Percentiles rank a stretch among this genome's conserved stretches.
Evolutionary conservation across 208 protist genomes (phyloP).

Genomic region (Jaenimonas drosophilae): DNA sequence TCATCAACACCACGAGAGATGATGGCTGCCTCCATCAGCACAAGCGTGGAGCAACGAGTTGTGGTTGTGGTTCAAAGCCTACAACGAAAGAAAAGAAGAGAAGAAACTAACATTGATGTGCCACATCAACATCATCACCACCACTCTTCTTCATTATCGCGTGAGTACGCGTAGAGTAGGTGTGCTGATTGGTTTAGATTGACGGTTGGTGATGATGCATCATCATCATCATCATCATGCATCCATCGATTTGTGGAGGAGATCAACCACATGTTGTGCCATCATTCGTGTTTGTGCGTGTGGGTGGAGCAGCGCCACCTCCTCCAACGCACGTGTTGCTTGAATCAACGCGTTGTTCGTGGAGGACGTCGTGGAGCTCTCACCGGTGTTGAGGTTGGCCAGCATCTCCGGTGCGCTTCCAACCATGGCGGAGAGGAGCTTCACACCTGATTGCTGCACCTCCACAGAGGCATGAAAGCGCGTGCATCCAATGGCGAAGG

Average conservation of each 20-base stretch:
- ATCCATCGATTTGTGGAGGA: background rate
- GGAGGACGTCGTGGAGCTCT: background rate
- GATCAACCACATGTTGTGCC: slow-evolving; percentile 44
- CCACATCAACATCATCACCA: background rate
- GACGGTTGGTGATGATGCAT: too few species aligned
- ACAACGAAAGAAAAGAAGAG: slow-evolving; percentile 1
- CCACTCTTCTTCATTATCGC: background rate
- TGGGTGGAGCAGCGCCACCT: slow-evolving; percentile 38
- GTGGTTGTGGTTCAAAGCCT: background rate
- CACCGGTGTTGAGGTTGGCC: background rate
- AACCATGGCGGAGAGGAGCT: slow-evolving; percentile 51
- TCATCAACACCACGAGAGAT: too few species aligned
- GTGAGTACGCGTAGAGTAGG: too few species aligned
- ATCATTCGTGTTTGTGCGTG: slow-evolving; percentile 30
- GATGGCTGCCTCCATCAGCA: slow-evolving; percentile 3
- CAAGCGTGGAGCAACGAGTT: background rate
- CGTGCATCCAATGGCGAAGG: slow-evolving; percentile 53
- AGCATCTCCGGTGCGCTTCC: slow-evolving; percentile 53
- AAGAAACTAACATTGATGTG: background rate
- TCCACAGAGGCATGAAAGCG: slow-evolving; percentile 28
- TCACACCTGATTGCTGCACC: slow-evolving; percentile 55
- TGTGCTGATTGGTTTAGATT: too few species aligned
- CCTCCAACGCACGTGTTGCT: slow-evolving; percentile 21
- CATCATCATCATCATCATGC: background rate
- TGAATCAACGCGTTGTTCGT: slow-evolving; percentile 1